Evolutionary conservation across 106 monocot genomes (phyloP).

Genomic region (Allium sativum): DNA sequence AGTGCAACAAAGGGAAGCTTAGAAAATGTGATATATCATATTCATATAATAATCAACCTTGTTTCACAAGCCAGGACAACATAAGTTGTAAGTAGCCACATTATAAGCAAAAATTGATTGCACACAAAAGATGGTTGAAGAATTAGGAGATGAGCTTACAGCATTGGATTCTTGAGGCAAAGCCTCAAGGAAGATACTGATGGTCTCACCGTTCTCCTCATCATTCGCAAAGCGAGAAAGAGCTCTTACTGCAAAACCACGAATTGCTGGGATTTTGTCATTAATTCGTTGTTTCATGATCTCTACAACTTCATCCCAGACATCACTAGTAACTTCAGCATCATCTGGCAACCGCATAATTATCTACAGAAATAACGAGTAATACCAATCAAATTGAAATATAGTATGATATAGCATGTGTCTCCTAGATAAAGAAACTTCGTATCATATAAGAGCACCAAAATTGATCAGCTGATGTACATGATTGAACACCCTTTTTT

Average conservation of each 20-base stretch:
- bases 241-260: slow-evolving; percentile 73
- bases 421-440: no score
- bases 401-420: not conserved
- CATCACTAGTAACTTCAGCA: slow-evolving; percentile 78
- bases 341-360: slow-evolving; percentile 84
- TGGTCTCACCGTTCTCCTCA: slow-evolving; percentile 43
- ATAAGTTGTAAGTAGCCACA: no score
- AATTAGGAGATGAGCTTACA: slow-evolving; percentile 31
- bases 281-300: slow-evolving; percentile 62
- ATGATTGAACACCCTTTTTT: no score
- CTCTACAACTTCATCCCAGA: slow-evolving; percentile 92
- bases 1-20: no score
- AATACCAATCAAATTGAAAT: no score
- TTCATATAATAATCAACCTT: no score
- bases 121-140: not conserved
- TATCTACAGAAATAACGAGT: slow-evolving; percentile 32
- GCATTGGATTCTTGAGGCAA: slow-evolving; percentile 57
- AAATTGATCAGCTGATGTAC: no score
- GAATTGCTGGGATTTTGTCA: slow-evolving; percentile 74
- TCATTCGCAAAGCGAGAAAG: slow-evolving; percentile 76
- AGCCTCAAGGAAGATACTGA: slow-evolving; percentile 47
- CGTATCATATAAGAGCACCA: no score
- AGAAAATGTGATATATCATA: no score
- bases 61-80: no score
- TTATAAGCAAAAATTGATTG: no score